These are phyloP conservation scores for Favolaschia claudopus DNA, from an alignment of 768 basidiomycete species.

Conservation along the genomic window DNA sequence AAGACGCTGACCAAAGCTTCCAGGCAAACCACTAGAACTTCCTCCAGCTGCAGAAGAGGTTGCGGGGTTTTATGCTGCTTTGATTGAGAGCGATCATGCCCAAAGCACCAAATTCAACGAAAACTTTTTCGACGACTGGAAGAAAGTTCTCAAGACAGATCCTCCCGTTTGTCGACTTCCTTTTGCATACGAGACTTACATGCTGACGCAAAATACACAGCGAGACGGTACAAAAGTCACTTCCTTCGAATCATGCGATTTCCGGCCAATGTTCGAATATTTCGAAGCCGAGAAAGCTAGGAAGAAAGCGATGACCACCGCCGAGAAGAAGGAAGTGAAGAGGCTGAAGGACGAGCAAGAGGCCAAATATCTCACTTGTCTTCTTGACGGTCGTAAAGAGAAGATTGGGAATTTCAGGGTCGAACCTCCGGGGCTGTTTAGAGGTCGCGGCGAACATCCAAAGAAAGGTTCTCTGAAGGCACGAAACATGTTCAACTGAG, in stretches of 20 bases:
- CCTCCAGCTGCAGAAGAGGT: slow-evolving; percentile 93
- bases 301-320: slow-evolving; percentile 84
- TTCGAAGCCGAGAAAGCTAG: slow-evolving; percentile 92
- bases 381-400: slow-evolving; percentile 96
- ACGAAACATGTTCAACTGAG: slow-evolving; percentile 26
- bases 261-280: slow-evolving; percentile 92
- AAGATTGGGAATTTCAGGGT: slow-evolving; percentile 98
- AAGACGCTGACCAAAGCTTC: slow-evolving; percentile 1
- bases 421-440: slow-evolving; percentile 97
- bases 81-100: slow-evolving; percentile 93
- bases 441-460: slow-evolving; percentile 98
- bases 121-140: slow-evolving; percentile 96
- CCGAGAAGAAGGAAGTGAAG: slow-evolving; percentile 93
- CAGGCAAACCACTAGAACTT: slow-evolving; percentile 82
- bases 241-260: slow-evolving; percentile 86
- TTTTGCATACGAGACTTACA: background rate
- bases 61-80: slow-evolving; percentile 92
- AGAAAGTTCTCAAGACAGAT: slow-evolving; percentile 74
- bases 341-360: slow-evolving; percentile 85
- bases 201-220: slow-evolving; percentile 44
- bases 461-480: slow-evolving; percentile 97
- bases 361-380: slow-evolving; percentile 82
- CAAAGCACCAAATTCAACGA: slow-evolving; percentile 87
- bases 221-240: slow-evolving; percentile 78
- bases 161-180: slow-evolving; percentile 74